Evolutionary conservation across 768 basidiomycete genomes (phyloP).

Genomic region (Amanita rubescens): DNA sequence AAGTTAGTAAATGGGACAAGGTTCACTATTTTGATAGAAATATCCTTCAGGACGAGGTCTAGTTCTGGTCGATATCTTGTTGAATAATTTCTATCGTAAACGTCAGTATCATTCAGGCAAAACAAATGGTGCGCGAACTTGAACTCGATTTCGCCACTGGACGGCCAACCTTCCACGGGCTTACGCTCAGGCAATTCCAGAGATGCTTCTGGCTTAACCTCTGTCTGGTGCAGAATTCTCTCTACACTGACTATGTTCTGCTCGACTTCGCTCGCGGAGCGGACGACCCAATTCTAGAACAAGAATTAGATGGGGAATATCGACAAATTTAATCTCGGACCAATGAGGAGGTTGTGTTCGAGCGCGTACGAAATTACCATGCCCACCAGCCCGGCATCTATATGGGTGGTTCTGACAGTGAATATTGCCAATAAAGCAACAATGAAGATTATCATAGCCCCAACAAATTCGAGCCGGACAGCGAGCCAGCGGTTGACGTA

Average conservation of each 20-base stretch:
- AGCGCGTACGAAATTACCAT: constrained; percentile 80
- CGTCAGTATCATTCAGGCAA: constrained; percentile 2
- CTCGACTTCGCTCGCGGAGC: constrained; percentile 82
- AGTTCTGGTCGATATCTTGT: constrained; percentile 75
- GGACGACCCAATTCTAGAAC: constrained; percentile 70
- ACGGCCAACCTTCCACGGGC: constrained; percentile 62
- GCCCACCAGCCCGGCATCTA: constrained; percentile 86
- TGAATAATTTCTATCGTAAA: constrained; percentile 49
- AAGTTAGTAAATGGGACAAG: background rate
- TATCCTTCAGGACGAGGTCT: constrained; percentile 70
- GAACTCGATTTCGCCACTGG: constrained; percentile 69
- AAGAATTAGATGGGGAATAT: background rate
- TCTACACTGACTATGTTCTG: constrained; percentile 89
- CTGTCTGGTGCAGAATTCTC: constrained; percentile 76
- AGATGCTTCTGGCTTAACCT: constrained; percentile 68
- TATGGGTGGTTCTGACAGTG: constrained; percentile 65
- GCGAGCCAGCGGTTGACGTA: constrained; percentile 81
- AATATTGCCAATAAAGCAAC: constrained; percentile 60
- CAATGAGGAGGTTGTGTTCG: constrained; percentile 74
- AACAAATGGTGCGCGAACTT: constrained; percentile 16
- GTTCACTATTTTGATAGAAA: constrained; percentile 62
- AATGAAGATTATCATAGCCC: constrained; percentile 69
- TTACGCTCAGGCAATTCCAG: constrained; percentile 55
- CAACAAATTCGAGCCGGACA: constrained; percentile 77
- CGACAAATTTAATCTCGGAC: constrained; percentile 31